Evolutionary conservation across 345 rosid species (phyloP).

Genomic region (Tarenaya hassleriana): DNA sequence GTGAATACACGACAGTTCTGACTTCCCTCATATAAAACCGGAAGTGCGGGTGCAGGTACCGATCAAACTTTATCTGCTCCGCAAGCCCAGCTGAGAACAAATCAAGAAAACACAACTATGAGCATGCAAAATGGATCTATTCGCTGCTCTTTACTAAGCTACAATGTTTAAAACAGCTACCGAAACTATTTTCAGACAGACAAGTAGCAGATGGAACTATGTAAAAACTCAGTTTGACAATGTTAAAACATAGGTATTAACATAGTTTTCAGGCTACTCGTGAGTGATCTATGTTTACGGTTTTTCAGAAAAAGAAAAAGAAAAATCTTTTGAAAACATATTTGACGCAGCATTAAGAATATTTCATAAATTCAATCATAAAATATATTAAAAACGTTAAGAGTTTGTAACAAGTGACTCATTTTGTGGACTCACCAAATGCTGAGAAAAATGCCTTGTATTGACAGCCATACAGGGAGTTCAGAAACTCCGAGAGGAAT

Average conservation of each 20-base stretch:
- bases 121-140: too few relatives aligned
- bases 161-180: background rate
- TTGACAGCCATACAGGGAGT: constrained; percentile 87
- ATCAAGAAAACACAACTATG: constrained; percentile 13
- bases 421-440: constrained; percentile 55
- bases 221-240: too few relatives aligned
- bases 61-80: constrained; percentile 81
- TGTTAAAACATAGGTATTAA: too few relatives aligned
- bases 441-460: constrained; percentile 90
- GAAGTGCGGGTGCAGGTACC: constrained; percentile 87
- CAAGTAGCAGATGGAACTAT: too few relatives aligned
- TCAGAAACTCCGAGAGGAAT: constrained; percentile 78
- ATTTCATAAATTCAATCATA: too few relatives aligned
- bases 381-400: background rate
- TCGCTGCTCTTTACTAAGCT: too few relatives aligned
- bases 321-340: too few relatives aligned
- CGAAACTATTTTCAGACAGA: background rate
- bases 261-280: too few relatives aligned
- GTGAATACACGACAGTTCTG: constrained; percentile 88
- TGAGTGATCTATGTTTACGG: too few relatives aligned
- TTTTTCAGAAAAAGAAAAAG: too few relatives aligned
- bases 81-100: constrained; percentile 64
- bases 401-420: background rate
- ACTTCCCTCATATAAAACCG: constrained; percentile 98
- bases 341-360: too few relatives aligned